These are phyloP conservation scores for Pseudogymnoascus sp. DNA, from an alignment of 2,329 filamentous ascomycete genomes.

Conservation along the genomic window DNA sequence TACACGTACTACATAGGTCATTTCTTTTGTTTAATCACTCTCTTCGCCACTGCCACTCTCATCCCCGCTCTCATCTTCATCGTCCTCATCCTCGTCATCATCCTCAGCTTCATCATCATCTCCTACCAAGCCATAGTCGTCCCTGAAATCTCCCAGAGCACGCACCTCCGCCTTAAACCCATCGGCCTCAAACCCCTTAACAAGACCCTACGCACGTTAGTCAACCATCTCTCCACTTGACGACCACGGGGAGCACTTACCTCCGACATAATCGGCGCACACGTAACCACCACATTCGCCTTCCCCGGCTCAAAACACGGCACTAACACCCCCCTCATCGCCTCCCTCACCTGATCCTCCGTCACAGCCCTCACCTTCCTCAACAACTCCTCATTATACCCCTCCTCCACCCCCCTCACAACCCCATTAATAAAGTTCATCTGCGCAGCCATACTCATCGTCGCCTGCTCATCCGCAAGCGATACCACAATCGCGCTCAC, in stretches of 20 bases:
- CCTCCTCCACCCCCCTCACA: constrained; percentile 64
- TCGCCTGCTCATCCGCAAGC: constrained; percentile 83
- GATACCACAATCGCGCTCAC: constrained; percentile 81
- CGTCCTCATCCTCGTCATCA: constrained; percentile 28
- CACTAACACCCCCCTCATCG: constrained; percentile 67
- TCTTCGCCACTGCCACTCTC: constrained; percentile 12
- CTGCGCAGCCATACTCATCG: constrained; percentile 72
- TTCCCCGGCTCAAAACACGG: constrained; percentile 73
- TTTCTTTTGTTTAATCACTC: not conserved
- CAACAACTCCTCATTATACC: constrained; percentile 72
- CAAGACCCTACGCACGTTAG: constrained; percentile 53
- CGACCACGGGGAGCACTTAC: constrained; percentile 42
- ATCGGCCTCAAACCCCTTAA: constrained; percentile 63
- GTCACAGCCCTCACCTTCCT: constrained; percentile 69
- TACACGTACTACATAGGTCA: not conserved
- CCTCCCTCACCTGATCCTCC: constrained; percentile 67
- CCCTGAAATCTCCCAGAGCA: constrained; percentile 72
- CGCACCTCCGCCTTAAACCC: constrained; percentile 75
- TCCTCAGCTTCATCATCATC: constrained; percentile 51
- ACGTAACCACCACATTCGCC: constrained; percentile 83
- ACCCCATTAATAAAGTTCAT: constrained; percentile 79
- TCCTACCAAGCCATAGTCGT: constrained; percentile 74
- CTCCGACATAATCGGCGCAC: constrained; percentile 76
- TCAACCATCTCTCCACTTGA: not conserved
- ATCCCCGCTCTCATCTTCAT: constrained; percentile 19